Evolutionary conservation across 176 grass and related monocot species (phyloP), one percentile per base, ranked within the genome.

Genomic region (Poa annua): DNA sequence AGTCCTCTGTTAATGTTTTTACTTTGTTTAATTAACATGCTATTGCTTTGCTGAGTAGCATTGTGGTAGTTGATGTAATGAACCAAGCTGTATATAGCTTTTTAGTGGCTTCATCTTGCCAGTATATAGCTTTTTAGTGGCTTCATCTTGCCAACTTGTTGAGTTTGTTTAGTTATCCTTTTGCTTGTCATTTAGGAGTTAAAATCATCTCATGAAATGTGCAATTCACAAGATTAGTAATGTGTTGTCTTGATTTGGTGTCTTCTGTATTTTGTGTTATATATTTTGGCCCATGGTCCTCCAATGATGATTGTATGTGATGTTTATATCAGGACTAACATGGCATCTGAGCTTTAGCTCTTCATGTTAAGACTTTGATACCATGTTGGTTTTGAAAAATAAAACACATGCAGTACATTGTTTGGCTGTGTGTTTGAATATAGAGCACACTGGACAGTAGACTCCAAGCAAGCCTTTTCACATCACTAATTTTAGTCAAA

Each of bases 161-260:
- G 20, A 49, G 3, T 13, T 15, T 49, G 2, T 2, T 53, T 7
- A 19, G 16, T 1, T 54, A 54, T 55, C 17, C 8, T n/a, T 6
- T 26, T 13, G 4, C 0, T 4, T 62, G 59, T 62, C 59, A 61
- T 25, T 11, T 14, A 29, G 59, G 11, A 62, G 24, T 15, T 29
- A 1, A 2, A 3, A 26, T 11, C 26, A 62, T 5, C 59, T 7
- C 11, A 26, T 26, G 22, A 25, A 11, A 0, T 2, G 1, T 62
- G 12, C 11, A 6, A 4, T 14, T 48, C 45, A n/a, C 34, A 67
- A 11, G 20, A 41, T 44, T 21, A 44, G 2, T 22, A 12, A 7
- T 70, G 66, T 44, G 66, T 0, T 70, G 10, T 44, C 66, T 70
- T 70, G 66, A n/a, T 44, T 64, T 70, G 66, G 66, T 70, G 36